A percentile compares a stretch with the other conserved stretches of the same genome.
Evolutionary conservation across 495 filamentous ascomycete genomes (phyloP).

Genomic region (Immersiella caudata): DNA sequence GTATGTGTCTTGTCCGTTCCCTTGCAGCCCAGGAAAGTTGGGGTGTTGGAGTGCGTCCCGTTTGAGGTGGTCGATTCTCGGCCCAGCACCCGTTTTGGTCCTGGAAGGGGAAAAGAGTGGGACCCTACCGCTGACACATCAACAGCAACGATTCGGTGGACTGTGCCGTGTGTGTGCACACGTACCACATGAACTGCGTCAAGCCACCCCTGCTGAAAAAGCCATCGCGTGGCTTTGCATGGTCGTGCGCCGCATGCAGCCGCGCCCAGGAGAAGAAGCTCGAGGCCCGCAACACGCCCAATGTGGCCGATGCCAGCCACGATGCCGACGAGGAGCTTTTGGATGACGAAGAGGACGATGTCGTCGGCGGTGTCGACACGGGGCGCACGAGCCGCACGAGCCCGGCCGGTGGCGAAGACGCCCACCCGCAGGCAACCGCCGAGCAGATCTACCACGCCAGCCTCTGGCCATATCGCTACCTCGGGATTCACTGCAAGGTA

Average conservation of each 20-base stretch:
- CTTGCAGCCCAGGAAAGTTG: background rate
- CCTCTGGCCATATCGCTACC: conserved; percentile 94
- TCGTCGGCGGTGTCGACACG: conserved; percentile 76
- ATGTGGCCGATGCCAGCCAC: conserved; percentile 44
- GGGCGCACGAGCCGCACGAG: conserved; percentile 62
- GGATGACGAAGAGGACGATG: conserved; percentile 83
- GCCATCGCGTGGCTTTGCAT: conserved; percentile 95
- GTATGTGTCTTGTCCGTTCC: conserved; percentile 53
- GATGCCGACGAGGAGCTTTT: conserved; percentile 42
- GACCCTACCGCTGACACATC: conserved; percentile 35
- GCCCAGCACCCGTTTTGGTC: conserved; percentile 8
- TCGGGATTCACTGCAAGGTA: conserved; percentile 92
- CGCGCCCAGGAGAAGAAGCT: conserved; percentile 90
- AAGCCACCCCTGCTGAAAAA: conserved; percentile 92
- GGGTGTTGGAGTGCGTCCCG: background rate
- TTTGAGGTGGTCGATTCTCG: conserved; percentile 2
- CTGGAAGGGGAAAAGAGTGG: conserved; percentile 13
- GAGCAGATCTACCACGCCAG: conserved; percentile 91
- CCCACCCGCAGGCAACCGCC: conserved; percentile 72
- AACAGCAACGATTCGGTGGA: conserved; percentile 89
- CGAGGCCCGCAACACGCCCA: conserved; percentile 86
- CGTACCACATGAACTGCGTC: conserved; percentile 99
- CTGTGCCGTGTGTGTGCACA: conserved; percentile 90
- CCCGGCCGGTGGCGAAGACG: conserved; percentile 55
- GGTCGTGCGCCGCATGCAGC: conserved; percentile 95